A percentile compares a stretch with the other conserved stretches of the same genome.
Evolutionary conservation across 2,329 filamentous ascomycete species (phyloP).

Genomic region (Pseudofabraea citricarpa): DNA sequence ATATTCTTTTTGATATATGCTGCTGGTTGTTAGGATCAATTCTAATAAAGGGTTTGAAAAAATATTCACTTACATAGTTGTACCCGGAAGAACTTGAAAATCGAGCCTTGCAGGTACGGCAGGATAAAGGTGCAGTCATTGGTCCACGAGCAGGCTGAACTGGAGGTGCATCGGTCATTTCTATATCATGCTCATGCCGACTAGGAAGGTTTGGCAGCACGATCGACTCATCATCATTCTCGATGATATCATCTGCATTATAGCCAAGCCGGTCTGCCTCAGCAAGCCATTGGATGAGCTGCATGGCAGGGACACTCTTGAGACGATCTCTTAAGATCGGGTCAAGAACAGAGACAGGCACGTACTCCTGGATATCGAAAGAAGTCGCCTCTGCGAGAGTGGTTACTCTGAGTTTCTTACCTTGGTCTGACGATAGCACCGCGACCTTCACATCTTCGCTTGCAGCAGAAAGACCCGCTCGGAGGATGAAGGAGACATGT

Average conservation of each 20-base stretch:
- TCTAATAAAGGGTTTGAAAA: too few species aligned
- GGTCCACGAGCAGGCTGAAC: too few species aligned
- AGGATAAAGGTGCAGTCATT: too few species aligned
- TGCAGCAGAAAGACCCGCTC: slow-evolving; percentile 22
- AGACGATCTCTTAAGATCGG: slow-evolving; percentile 12
- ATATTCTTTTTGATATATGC: too few species aligned
- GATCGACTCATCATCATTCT: slow-evolving; percentile 17
- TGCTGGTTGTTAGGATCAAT: too few species aligned
- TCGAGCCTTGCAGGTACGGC: too few species aligned
- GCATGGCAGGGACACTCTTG: slow-evolving; percentile 15
- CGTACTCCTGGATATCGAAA: slow-evolving; percentile 9
- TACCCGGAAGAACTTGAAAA: too few species aligned
- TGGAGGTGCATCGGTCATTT: slow-evolving; percentile 5
- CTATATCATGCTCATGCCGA: slow-evolving; percentile 1
- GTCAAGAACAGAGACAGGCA: slow-evolving; percentile 18
- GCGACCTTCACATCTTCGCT: slow-evolving; percentile 11
- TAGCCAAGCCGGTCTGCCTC: slow-evolving; percentile 22
- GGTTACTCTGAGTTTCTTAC: slow-evolving; percentile 11
- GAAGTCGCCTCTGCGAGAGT: slow-evolving; percentile 11
- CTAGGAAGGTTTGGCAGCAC: slow-evolving; percentile 11
- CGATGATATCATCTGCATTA: slow-evolving; percentile 20
- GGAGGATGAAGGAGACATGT: slow-evolving; percentile 21
- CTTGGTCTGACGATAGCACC: slow-evolving; percentile 8
- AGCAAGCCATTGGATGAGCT: slow-evolving; percentile 21
- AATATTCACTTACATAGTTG: too few species aligned